Base-by-base conservation (phyloP, 2,329 filamentous ascomycete genomes). In the Cercospora citrullina region DNA sequence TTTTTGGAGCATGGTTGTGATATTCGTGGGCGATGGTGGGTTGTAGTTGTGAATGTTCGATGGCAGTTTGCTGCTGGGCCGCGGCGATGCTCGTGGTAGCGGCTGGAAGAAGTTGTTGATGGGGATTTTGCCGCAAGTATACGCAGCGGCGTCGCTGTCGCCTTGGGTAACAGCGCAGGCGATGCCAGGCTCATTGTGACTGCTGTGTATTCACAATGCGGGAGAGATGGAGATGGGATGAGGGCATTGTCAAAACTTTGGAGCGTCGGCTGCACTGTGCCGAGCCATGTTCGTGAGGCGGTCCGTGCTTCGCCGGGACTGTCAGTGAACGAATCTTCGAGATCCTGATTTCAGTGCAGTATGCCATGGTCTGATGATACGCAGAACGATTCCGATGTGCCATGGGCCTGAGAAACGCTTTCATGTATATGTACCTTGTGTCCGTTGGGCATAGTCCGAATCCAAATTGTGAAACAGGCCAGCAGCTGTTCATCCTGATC, bases 101-200 rank as follows among this genome's bases (percentile, higher is more conserved):
- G 65, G 30, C 31, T 71, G 69, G 42, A 74, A 68, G 64, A 57
- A 42, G 60, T 71, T 70, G 64, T 71, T 74, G 61, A 33, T 59
- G 72, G 36, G 6, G 76, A 67, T 63, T 74, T 72, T 62, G 73
- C 73, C 14, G 75, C 74, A 30, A 79, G 74, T 59, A 79, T 68
- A 33, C 78, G 64, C 60, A 78, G 77, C 31, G 79, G 67, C 61
- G 77, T 77, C 42, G 73, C 69, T 45, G 77, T 75, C 31, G 75
- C 75, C 69, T 75, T 77, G 2, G 77, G 73, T n/a, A 79, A 69
- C 21, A 79, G 64, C 33, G 75, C 72, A 21, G 79, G 75, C 63
- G 75, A 75, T 71, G 76, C 73, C 63, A 80, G 42, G 71, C 78
- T 80, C 79, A 80, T 80, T 39, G 69, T 69, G 59, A 42, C 28